Evolutionary conservation across 1,139 yeast genomes (phyloP).

Genomic region (Yamadazyma spencermartinsiae): DNA sequence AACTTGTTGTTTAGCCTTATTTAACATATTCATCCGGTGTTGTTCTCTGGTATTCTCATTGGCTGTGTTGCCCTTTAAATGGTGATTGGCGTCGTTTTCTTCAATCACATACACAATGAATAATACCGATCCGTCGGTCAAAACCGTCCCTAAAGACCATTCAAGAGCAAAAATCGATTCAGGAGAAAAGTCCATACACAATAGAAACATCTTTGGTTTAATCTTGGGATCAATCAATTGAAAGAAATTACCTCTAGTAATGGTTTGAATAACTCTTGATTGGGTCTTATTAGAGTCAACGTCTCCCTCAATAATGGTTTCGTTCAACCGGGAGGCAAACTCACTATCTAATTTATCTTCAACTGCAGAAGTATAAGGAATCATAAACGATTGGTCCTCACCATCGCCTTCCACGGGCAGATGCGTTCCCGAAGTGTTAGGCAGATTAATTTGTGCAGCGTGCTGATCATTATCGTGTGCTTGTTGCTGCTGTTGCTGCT

Average conservation of each 20-base stretch:
- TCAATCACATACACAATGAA: slow-evolving; percentile 79
- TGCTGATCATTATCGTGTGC: too few species aligned
- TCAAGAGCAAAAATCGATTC: slow-evolving; percentile 86
- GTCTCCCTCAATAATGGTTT: slow-evolving; percentile 60
- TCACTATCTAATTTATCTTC: slow-evolving; percentile 70
- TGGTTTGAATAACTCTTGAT: slow-evolving; percentile 63
- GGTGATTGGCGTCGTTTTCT: slow-evolving; percentile 56
- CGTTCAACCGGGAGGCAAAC: slow-evolving; percentile 60
- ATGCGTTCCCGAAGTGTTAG: not conserved
- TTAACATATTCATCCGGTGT: slow-evolving; percentile 57
- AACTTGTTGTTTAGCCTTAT: slow-evolving; percentile 59
- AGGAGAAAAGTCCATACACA: slow-evolving; percentile 81
- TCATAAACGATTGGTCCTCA: slow-evolving; percentile 38
- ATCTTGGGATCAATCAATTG: slow-evolving; percentile 51
- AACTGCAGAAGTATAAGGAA: slow-evolving; percentile 70
- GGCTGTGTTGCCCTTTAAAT: slow-evolving; percentile 41
- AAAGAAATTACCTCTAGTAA: slow-evolving; percentile 69
- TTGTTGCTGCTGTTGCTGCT: slow-evolving; percentile 2
- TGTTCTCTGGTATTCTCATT: slow-evolving; percentile 48
- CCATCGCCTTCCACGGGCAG: slow-evolving; percentile 12
- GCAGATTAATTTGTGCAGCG: too few species aligned
- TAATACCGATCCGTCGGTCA: slow-evolving; percentile 81
- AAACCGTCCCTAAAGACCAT: slow-evolving; percentile 86
- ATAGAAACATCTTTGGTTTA: slow-evolving; percentile 67
- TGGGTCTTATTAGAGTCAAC: slow-evolving; percentile 57